These are phyloP conservation scores for Cercophora scortea DNA, from an alignment of 495 filamentous ascomycete species.

Conservation along the genomic window DNA sequence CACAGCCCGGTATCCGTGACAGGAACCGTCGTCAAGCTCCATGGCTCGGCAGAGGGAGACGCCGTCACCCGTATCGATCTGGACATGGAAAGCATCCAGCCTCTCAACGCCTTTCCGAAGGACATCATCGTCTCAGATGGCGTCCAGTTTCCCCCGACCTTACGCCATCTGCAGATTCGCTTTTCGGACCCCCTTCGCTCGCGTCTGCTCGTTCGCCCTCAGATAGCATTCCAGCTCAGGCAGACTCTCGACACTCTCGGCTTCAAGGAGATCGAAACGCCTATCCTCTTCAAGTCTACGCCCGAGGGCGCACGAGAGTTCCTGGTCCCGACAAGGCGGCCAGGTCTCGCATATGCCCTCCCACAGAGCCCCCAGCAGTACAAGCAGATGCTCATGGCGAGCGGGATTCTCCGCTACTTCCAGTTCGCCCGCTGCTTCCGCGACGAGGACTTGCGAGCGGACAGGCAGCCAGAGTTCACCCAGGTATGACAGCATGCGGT, in stretches of 20 bases:
- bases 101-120: conserved; percentile 67
- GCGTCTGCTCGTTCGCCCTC: conserved; percentile 51
- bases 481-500: conserved; percentile 49
- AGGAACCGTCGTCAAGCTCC: conserved; percentile 20
- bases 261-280: conserved; percentile 84
- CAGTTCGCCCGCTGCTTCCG: conserved; percentile 94
- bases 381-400: conserved; percentile 96
- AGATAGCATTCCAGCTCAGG: conserved; percentile 45
- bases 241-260: conserved; percentile 39
- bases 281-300: conserved; percentile 92
- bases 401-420: conserved; percentile 72
- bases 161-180: conserved; percentile 80
- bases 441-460: conserved; percentile 88
- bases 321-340: conserved; percentile 74
- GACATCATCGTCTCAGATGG: conserved; percentile 67
- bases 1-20: conserved; percentile 33
- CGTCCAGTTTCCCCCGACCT: conserved; percentile 61
- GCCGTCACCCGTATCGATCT: conserved; percentile 18
- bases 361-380: conserved; percentile 98
- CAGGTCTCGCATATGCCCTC: conserved; percentile 74
- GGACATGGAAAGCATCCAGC: conserved; percentile 49
- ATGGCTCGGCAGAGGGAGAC: neutral
- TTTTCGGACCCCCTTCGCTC: conserved; percentile 54
- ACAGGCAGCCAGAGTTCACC: conserved; percentile 94
- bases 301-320: conserved; percentile 95